Evolutionary conservation across 2,329 filamentous ascomycete genomes (phyloP).

Genomic region (Aureobasidium sp.): DNA sequence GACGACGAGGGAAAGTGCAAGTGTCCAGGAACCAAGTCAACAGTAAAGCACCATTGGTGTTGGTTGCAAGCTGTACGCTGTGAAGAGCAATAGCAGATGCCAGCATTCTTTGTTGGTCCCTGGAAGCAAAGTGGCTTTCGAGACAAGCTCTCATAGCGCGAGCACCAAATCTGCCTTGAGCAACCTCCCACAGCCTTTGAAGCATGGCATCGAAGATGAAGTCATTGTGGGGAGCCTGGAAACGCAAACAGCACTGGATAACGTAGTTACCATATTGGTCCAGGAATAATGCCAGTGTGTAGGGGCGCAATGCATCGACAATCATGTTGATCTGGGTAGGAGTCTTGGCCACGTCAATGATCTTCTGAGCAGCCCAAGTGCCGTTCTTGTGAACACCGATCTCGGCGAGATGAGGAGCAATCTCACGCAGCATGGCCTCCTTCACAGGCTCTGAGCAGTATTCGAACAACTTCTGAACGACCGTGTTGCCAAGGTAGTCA

Average conservation of each 20-base stretch:
- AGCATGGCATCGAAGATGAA: slow-evolving; percentile 99
- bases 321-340: slow-evolving; percentile 76
- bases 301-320: slow-evolving; percentile 74
- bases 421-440: slow-evolving; percentile 82
- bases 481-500: slow-evolving; percentile 95
- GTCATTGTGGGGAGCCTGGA: slow-evolving; percentile 80
- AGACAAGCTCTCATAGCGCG: slow-evolving; percentile 94
- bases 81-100: slow-evolving; percentile 93
- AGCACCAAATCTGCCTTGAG: slow-evolving; percentile 88
- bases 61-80: slow-evolving; percentile 92
- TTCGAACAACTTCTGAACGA: slow-evolving; percentile 98
- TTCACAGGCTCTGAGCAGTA: slow-evolving; percentile 86
- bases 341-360: slow-evolving; percentile 91
- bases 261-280: slow-evolving; percentile 99
- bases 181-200: slow-evolving; percentile 84
- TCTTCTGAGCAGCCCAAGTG: slow-evolving; percentile 98
- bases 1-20: slow-evolving; percentile 86
- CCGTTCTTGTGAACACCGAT: slow-evolving; percentile 99
- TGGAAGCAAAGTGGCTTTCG: slow-evolving; percentile 90
- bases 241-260: slow-evolving; percentile 90
- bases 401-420: slow-evolving; percentile 86
- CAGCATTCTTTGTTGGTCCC: slow-evolving; percentile 91
- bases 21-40: slow-evolving; percentile 98
- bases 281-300: slow-evolving; percentile 84
- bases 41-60: slow-evolving; percentile 87